Evolutionary conservation across 1,284 basidiomycete genomes (phyloP).

Genomic region (Ustilago bromivora): DNA sequence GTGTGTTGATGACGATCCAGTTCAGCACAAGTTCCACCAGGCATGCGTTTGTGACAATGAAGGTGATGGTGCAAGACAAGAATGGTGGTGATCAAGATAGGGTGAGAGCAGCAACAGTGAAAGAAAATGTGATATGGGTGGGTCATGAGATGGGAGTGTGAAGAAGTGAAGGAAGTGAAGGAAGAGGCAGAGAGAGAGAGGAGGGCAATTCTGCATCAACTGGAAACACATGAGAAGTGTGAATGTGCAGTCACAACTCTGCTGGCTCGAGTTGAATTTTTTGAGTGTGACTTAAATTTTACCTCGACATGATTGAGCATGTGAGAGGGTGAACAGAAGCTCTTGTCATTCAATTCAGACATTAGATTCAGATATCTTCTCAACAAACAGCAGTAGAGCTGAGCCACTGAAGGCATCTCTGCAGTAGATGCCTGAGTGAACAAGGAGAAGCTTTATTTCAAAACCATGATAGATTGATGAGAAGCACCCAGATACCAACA

Average conservation of each 20-base stretch:
- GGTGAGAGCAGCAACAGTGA: not conserved
- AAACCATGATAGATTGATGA: not conserved
- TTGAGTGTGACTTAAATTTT: conserved; percentile 28
- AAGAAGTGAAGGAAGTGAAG: conserved; percentile 5
- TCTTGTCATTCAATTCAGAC: not conserved
- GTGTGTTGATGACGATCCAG: conserved; percentile 11
- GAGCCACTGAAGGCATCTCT: not conserved
- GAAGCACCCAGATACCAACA: not conserved
- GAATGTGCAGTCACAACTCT: not conserved
- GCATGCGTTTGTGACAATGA: not conserved
- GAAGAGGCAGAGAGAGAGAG: not conserved
- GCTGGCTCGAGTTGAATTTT: conserved; percentile 9
- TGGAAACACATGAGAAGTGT: conserved; percentile 24
- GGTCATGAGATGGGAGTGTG: not conserved
- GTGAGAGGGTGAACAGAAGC: not conserved
- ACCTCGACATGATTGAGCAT: conserved; percentile 16
- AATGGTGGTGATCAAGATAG: not conserved
- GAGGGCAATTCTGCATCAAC: conserved; percentile 1
- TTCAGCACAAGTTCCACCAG: not conserved
- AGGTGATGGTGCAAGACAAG: not conserved
- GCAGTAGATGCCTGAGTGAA: conserved; percentile 5
- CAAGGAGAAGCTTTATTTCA: conserved; percentile 4
- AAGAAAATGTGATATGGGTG: conserved; percentile 1
- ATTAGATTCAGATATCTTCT: too few species aligned
- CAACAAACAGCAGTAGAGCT: not conserved